Evolutionary conservation across 2,329 filamentous ascomycete genomes (phyloP).

Genomic region (Madurella mycetomatis): DNA sequence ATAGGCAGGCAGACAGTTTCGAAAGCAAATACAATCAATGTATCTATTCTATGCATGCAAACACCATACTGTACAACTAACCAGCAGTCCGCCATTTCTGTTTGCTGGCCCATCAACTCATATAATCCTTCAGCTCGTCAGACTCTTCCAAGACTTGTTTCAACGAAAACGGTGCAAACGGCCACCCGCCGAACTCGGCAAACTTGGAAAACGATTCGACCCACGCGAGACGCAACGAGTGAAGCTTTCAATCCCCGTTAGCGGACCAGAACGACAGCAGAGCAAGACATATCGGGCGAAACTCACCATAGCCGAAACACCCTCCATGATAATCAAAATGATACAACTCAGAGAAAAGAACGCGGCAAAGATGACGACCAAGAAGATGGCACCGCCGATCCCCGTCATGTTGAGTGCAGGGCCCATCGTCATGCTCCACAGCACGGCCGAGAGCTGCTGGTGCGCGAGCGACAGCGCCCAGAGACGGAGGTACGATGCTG

Average conservation of each 20-base stretch:
- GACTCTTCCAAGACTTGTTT: constrained; percentile 80
- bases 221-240: constrained; percentile 82
- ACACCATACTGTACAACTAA: constrained; percentile 1
- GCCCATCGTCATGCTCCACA: constrained; percentile 93
- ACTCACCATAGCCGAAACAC: constrained; percentile 77
- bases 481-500: constrained; percentile 94
- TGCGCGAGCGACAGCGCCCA: constrained; percentile 97
- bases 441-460: constrained; percentile 90
- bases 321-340: constrained; percentile 90
- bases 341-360: constrained; percentile 76
- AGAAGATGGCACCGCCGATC: constrained; percentile 67
- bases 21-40: background rate
- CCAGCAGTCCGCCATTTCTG: background rate
- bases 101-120: constrained; percentile 36
- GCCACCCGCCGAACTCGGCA: constrained; percentile 83
- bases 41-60: background rate
- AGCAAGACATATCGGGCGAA: background rate
- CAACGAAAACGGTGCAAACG: constrained; percentile 89
- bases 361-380: constrained; percentile 76
- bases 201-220: constrained; percentile 98
- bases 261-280: background rate
- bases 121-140: constrained; percentile 54
- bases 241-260: constrained; percentile 21
- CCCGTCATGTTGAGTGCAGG: constrained; percentile 67
- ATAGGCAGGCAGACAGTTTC: background rate